Evolutionary conservation across 257 asterid species (phyloP).

Genomic region (Echium plantagineum): DNA sequence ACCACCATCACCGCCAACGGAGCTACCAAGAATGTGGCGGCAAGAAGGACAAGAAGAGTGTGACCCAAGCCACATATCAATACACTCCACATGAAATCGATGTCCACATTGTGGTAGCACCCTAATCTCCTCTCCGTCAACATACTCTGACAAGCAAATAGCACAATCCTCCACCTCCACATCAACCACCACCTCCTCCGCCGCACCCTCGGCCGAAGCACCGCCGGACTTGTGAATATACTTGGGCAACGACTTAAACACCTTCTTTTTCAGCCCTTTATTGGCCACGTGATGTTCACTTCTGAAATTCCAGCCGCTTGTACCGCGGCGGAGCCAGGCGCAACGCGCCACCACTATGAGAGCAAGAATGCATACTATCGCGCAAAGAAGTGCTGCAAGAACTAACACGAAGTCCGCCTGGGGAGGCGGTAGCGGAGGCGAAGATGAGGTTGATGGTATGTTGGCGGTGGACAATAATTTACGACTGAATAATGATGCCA

Average conservation of each 20-base stretch:
- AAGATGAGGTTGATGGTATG: conserved; percentile 3
- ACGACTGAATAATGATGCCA: conserved; percentile 12
- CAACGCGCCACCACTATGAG: conserved; percentile 41
- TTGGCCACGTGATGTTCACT: conserved; percentile 13
- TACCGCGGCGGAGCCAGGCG: conserved; percentile 37
- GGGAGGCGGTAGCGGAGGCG: conserved; percentile 7
- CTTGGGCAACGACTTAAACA: conserved; percentile 37
- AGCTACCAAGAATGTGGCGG: conserved; percentile 23
- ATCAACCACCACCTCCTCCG: neutral
- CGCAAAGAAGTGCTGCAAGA: conserved; percentile 42
- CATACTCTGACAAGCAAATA: conserved; percentile 38
- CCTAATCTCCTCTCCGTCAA: conserved; percentile 42
- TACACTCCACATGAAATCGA: conserved; percentile 36
- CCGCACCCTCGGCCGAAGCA: neutral
- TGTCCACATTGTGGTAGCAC: conserved; percentile 54
- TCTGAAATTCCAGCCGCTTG: conserved; percentile 7
- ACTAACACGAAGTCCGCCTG: conserved; percentile 40
- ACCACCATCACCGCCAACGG: conserved; percentile 6
- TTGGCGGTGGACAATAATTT: conserved; percentile 12
- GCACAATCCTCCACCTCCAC: conserved; percentile 27
- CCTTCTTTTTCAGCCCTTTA: conserved; percentile 35
- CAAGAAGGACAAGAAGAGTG: conserved; percentile 65
- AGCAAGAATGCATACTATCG: conserved; percentile 37
- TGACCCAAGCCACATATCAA: conserved; percentile 50
- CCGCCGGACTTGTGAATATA: conserved; percentile 22